Evolutionary conservation across 2,329 filamentous ascomycete genomes (phyloP).

Genomic region (Sclerotinia sclerotiorum): DNA sequence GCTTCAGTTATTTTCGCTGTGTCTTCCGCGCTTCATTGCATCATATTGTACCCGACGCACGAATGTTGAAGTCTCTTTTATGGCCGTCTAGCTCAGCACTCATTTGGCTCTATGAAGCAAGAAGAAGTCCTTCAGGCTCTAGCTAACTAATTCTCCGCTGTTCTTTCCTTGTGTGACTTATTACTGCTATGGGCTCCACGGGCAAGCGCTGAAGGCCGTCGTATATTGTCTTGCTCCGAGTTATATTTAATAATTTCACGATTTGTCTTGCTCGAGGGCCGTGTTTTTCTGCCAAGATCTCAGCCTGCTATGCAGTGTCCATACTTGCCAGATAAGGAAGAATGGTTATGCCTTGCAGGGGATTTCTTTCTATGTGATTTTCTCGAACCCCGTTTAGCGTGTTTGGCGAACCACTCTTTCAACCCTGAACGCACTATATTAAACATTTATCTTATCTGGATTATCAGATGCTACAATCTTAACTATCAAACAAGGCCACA

Average conservation of each 20-base stretch:
- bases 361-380: neutral
- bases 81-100: no score
- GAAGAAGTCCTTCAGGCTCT: neutral
- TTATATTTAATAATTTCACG: neutral
- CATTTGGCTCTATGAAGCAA: neutral
- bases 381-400: constrained; percentile 17
- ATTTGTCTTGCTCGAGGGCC: neutral
- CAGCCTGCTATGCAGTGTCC: neutral
- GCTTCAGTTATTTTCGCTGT: neutral
- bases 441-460: constrained; percentile 14
- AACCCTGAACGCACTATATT: constrained; percentile 3
- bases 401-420: constrained; percentile 3
- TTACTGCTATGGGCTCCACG: neutral
- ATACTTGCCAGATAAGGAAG: constrained; percentile 9
- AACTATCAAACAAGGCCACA: neutral
- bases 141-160: neutral
- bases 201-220: neutral
- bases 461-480: constrained; percentile 6
- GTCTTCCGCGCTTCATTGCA: neutral
- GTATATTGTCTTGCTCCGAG: neutral
- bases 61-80: neutral
- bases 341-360: constrained; percentile 5
- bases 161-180: neutral
- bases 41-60: neutral
- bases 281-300: constrained; percentile 1